A percentile compares a stretch with the other conserved stretches of the same genome.
Evolutionary conservation across 2,329 filamentous ascomycete genomes (phyloP).

Genomic region (Diatrype stigma): DNA sequence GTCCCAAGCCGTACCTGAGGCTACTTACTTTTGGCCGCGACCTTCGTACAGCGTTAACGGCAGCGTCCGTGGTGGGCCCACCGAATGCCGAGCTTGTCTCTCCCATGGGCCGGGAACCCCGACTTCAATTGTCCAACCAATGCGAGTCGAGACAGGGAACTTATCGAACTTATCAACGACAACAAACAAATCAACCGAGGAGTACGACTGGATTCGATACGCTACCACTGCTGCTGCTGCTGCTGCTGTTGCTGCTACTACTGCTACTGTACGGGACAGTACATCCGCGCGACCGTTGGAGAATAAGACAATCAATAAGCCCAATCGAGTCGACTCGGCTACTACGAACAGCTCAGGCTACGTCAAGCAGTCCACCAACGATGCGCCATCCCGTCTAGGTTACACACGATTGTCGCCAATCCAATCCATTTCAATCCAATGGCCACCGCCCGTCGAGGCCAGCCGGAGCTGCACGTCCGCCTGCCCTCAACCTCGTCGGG

Average conservation of each 20-base stretch:
- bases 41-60: too few relatives aligned
- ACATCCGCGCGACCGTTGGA: not conserved
- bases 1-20: too few relatives aligned
- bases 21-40: too few relatives aligned
- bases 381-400: not conserved
- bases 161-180: not conserved
- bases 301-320: too few relatives aligned
- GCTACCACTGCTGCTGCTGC: not conserved
- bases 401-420: not conserved
- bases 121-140: not conserved
- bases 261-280: not conserved
- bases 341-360: too few relatives aligned
- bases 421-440: too few relatives aligned
- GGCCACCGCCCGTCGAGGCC: conserved; percentile 30
- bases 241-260: too few relatives aligned
- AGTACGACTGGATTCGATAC: not conserved
- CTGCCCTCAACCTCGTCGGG: conserved; percentile 25
- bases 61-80: not conserved
- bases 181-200: not conserved
- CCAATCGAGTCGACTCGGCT: too few relatives aligned
- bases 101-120: not conserved
- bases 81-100: not conserved
- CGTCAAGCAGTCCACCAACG: not conserved
- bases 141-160: not conserved
- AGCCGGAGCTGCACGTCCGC: conserved; percentile 29